These are phyloP conservation scores for Eimeria tenella DNA, from an alignment of 169 alveolate genomes.

Conservation along the genomic window DNA sequence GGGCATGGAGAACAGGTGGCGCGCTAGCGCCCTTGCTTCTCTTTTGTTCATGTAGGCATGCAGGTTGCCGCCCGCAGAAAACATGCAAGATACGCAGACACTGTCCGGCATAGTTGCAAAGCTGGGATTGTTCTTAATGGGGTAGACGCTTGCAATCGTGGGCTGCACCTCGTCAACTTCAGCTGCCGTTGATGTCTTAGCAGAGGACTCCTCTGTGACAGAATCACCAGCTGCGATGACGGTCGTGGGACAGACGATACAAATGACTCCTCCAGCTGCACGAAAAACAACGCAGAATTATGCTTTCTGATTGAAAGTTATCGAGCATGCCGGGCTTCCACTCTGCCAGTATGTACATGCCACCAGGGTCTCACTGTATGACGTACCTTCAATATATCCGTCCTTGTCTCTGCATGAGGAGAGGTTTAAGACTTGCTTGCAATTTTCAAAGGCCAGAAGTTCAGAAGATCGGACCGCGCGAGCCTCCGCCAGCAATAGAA, in stretches of 20 bases:
- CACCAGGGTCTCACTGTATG: background rate
- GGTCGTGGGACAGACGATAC: constrained; percentile 70
- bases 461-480: constrained; percentile 41
- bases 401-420: constrained; percentile 65
- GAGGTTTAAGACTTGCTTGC: constrained; percentile 32
- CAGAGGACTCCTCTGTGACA: background rate
- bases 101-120: constrained; percentile 48
- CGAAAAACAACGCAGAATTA: background rate
- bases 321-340: background rate
- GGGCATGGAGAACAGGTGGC: constrained; percentile 60
- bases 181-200: background rate
- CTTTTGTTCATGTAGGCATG: constrained; percentile 70
- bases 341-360: background rate
- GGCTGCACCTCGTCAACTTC: background rate
- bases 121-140: constrained; percentile 26
- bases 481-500: constrained; percentile 69
- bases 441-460: constrained; percentile 15
- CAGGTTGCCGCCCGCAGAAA: constrained; percentile 64
- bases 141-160: constrained; percentile 20
- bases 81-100: constrained; percentile 67
- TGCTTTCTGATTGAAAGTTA: background rate
- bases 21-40: constrained; percentile 71
- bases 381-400: constrained; percentile 73
- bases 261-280: constrained; percentile 78
- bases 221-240: constrained; percentile 9